phyloP scores from a whole-genome alignment of 257 asterid species.

The Jacaranda copaia region DNA sequence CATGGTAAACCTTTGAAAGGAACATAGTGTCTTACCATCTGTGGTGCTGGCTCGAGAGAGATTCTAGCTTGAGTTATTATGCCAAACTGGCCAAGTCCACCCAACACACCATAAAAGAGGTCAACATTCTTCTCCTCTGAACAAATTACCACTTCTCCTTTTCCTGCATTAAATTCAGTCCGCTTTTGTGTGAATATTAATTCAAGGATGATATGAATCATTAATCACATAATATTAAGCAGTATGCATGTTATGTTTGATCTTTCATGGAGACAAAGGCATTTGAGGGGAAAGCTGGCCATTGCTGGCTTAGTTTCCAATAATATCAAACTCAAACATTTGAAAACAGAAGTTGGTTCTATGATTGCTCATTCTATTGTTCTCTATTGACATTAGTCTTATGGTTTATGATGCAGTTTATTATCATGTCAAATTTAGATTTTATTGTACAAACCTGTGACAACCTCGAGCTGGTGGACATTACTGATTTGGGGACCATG shows the following conservation, averaged over 20 bases:
- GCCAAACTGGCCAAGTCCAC: conserved; percentile 97
- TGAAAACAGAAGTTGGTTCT: too few species aligned
- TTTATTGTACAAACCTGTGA: conserved; percentile 72
- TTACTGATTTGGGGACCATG: conserved; percentile 97
- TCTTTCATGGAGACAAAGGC: neutral
- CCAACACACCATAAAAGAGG: conserved; percentile 85
- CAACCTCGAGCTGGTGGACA: conserved; percentile 84
- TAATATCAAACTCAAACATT: neutral
- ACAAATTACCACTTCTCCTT: conserved; percentile 77
- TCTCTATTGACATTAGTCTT: conserved; percentile 20
- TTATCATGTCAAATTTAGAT: neutral
- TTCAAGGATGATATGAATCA: neutral
- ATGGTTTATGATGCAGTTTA: neutral
- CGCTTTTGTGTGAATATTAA: conserved; percentile 10
- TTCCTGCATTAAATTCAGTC: conserved; percentile 61
- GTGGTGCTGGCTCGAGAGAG: conserved; percentile 85
- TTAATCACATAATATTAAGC: too few species aligned
- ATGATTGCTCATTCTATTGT: neutral
- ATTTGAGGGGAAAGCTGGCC: too few species aligned
- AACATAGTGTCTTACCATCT: conserved; percentile 54
- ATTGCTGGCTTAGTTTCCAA: neutral
- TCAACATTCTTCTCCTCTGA: conserved; percentile 83
- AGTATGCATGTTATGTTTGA: neutral
- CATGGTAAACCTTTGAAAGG: neutral
- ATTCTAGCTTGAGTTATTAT: conserved; percentile 88